Conservation (phyloP, 2,329 filamentous ascomycete species). For the Ceratocystis huliohia region DNA sequence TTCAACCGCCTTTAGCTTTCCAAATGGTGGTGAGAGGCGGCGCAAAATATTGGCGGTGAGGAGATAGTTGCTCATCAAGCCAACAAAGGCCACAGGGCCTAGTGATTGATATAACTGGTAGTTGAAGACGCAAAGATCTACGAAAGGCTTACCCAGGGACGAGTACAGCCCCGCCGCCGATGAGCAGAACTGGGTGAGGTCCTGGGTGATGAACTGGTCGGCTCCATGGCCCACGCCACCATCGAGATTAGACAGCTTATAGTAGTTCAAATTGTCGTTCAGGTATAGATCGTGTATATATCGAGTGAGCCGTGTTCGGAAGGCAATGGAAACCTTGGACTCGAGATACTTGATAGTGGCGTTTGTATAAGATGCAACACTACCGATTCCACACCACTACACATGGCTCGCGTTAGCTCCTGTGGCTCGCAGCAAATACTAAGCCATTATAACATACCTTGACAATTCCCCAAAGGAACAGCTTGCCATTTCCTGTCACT, state of each 20-base stretch:
- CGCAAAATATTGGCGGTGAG: constrained; percentile 82
- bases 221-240: constrained; percentile 83
- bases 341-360: constrained; percentile 98
- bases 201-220: constrained; percentile 95
- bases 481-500: constrained; percentile 83
- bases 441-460: constrained; percentile 41
- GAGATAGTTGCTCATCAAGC: constrained; percentile 85
- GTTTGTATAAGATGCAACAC: constrained; percentile 91
- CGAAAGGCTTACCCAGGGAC: constrained; percentile 89
- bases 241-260: constrained; percentile 85
- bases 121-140: constrained; percentile 96
- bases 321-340: constrained; percentile 95
- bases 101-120: constrained; percentile 90
- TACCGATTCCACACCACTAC: constrained; percentile 82
- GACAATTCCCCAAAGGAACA: constrained; percentile 74
- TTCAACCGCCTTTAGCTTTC: constrained; percentile 91
- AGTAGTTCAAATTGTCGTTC: constrained; percentile 90
- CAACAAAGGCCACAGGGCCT: constrained; percentile 74
- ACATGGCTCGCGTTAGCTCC: constrained; percentile 5
- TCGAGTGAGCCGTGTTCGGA: constrained; percentile 82
- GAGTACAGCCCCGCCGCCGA: constrained; percentile 88
- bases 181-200: constrained; percentile 88
- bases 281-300: constrained; percentile 97
- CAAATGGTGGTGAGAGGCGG: constrained; percentile 83
- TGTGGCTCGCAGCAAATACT: too few species aligned